Evolutionary conservation across 139 green algal genomes (phyloP).

Genomic region (Auxenochlorella pyrenoidosa): DNA sequence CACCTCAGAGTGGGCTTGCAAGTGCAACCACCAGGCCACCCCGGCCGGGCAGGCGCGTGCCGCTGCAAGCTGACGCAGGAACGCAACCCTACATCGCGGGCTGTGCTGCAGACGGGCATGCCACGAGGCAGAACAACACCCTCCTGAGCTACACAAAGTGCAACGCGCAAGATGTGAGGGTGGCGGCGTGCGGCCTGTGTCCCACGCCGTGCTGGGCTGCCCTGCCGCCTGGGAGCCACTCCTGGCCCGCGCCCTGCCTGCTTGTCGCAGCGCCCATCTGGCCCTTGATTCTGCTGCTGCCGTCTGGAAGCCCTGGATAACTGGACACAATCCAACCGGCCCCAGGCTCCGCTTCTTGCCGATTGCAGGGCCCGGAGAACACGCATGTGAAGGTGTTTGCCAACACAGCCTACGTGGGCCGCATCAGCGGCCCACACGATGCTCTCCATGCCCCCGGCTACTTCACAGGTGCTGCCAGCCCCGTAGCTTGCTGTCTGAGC

Average conservation of each 20-base stretch:
- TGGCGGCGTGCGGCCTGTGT: neutral
- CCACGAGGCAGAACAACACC: neutral
- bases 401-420: neutral
- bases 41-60: too few species aligned
- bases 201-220: too few species aligned
- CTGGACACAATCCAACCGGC: too few species aligned
- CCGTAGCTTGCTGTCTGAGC: too few species aligned
- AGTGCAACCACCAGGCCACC: too few species aligned
- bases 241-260: neutral
- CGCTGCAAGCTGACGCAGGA: too few species aligned
- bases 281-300: too few species aligned
- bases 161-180: neutral
- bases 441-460: neutral
- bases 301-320: too few species aligned
- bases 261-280: neutral
- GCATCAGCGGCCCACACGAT: neutral
- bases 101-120: neutral
- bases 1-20: too few species aligned
- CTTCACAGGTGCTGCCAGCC: neutral
- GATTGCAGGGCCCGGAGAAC: neutral
- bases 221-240: neutral
- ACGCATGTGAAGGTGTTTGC: neutral
- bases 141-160: neutral
- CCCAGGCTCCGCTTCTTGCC: too few species aligned
- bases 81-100: too few species aligned